Conservation (phyloP, 2,329 filamentous ascomycete genomes). For the Ascochyta clinopodiicola region DNA sequence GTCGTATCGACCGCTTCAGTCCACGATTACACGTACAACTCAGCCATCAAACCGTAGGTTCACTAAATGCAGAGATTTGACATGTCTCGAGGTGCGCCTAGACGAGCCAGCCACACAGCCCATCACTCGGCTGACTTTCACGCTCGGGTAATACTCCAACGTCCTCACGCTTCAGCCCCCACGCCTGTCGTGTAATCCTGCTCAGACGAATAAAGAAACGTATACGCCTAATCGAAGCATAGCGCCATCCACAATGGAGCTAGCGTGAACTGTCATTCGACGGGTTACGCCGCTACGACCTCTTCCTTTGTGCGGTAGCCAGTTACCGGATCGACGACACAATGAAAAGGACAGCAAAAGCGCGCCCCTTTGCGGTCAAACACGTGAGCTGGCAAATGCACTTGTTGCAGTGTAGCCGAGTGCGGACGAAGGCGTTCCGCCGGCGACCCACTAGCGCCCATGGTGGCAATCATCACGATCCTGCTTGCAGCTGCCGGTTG, state of each 20-base stretch:
- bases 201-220: constrained; percentile 5
- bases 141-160: constrained; percentile 9
- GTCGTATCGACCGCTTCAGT: background rate
- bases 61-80: constrained; percentile 3
- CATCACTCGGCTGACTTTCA: constrained; percentile 14
- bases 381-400: constrained; percentile 22
- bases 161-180: constrained; percentile 16
- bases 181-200: constrained; percentile 9
- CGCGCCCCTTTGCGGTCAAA: background rate
- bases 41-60: background rate
- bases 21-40: background rate
- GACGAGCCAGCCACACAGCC: constrained; percentile 6
- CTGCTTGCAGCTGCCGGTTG: constrained; percentile 11
- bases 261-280: constrained; percentile 2
- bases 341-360: background rate
- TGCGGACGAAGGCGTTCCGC: constrained; percentile 18
- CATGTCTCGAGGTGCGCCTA: constrained; percentile 4
- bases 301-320: constrained; percentile 28
- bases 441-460: constrained; percentile 17
- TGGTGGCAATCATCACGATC: constrained; percentile 16
- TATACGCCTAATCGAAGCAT: constrained; percentile 13
- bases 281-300: background rate
- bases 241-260: constrained; percentile 7
- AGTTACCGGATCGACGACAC: constrained; percentile 23
- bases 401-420: constrained; percentile 14